These are phyloP conservation scores for Thecamonas trahens DNA, from an alignment of 78 protist species.

Conservation along the genomic window DNA sequence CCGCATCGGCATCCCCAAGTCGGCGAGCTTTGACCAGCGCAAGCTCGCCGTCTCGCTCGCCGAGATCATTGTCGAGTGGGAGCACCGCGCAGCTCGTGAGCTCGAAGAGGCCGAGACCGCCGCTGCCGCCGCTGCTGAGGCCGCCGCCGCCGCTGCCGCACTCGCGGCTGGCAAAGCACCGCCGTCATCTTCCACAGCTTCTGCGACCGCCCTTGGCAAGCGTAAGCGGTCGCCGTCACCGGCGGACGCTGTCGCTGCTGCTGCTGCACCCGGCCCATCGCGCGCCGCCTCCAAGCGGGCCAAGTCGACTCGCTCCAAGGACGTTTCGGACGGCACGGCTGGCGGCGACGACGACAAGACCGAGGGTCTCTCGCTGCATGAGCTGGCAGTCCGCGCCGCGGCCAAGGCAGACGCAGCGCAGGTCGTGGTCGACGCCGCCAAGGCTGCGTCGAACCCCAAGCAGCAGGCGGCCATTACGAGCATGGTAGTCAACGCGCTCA, in stretches of 20 bases:
- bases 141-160: not conserved
- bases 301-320: no score
- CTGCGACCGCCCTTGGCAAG: not conserved
- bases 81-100: conserved; percentile 23
- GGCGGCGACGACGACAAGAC: no score
- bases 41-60: conserved; percentile 71
- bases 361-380: no score
- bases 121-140: conserved; percentile 1
- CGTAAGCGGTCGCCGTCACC: not conserved
- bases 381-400: no score
- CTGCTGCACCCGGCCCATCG: conserved; percentile 5
- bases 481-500: conserved; percentile 26
- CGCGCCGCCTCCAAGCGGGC: no score
- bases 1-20: conserved; percentile 52
- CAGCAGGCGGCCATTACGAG: conserved; percentile 23
- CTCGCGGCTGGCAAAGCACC: not conserved
- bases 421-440: no score
- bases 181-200: not conserved
- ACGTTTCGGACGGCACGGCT: no score
- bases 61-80: conserved; percentile 74
- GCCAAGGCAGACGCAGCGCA: no score
- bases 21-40: conserved; percentile 40
- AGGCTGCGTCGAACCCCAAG: no score
- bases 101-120: not conserved
- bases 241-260: not conserved